Evolutionary conservation across 108 stramenopile species (phyloP).

Genomic region (Fistulifera pelliculosa): DNA sequence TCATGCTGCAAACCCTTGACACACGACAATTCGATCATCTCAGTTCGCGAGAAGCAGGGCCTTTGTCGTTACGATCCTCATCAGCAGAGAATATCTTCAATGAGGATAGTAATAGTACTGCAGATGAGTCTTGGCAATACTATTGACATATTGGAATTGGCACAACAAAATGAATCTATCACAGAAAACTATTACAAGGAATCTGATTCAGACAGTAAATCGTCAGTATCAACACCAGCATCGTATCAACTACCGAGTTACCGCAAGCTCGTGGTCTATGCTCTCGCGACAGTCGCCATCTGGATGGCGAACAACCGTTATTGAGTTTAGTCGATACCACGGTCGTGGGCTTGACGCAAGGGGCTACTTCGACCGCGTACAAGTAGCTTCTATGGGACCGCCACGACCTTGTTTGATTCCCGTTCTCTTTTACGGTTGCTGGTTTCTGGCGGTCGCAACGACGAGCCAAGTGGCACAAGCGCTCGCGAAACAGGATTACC

Average conservation of each 20-base stretch:
- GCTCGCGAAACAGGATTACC: conserved; percentile 3
- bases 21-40: too few species aligned
- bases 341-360: conserved; percentile 61
- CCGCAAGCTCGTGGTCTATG: conserved; percentile 44
- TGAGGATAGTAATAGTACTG: too few species aligned
- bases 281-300: conserved; percentile 64
- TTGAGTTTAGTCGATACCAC: conserved; percentile 90
- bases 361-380: conserved; percentile 31
- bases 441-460: conserved; percentile 87
- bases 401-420: conserved; percentile 83
- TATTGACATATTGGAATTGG: too few species aligned
- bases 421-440: conserved; percentile 68
- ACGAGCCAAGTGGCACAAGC: conserved; percentile 75
- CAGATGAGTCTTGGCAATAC: too few species aligned
- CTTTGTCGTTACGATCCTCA: too few species aligned
- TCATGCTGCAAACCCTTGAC: too few species aligned
- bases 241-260: conserved; percentile 41
- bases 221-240: too few species aligned
- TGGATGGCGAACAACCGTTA: conserved; percentile 90
- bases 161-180: too few species aligned
- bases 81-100: too few species aligned
- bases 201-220: too few species aligned
- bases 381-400: conserved; percentile 90
- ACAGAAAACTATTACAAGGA: too few species aligned
- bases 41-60: too few species aligned